phyloP scores from a whole-genome alignment of 352 stramenopile genomes.

The Halophytophthora polymorphica region DNA sequence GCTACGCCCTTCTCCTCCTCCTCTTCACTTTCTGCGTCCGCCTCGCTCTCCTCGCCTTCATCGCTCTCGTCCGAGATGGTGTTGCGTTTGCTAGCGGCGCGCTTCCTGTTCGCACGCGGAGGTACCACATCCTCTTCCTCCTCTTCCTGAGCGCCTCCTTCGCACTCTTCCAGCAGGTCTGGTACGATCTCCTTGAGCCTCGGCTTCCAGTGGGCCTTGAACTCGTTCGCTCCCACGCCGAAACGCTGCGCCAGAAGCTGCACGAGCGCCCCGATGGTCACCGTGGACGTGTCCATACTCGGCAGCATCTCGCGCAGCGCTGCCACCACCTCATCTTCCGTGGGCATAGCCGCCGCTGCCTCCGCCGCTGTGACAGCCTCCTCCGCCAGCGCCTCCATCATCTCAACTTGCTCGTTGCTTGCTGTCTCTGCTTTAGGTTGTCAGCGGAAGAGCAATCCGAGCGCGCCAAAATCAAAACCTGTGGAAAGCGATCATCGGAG shows the following conservation, averaged over 20 bases:
- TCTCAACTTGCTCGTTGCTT: constrained; percentile 3
- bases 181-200: constrained; percentile 45
- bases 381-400: constrained; percentile 30
- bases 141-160: constrained; percentile 14
- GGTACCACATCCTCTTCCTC: constrained; percentile 28
- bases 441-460: constrained; percentile 10
- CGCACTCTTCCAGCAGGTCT: constrained; percentile 42
- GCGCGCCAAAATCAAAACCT: constrained; percentile 14
- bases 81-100: constrained; percentile 22
- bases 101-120: constrained; percentile 24
- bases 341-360: constrained; percentile 17
- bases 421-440: constrained; percentile 7
- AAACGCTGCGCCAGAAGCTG: constrained; percentile 50
- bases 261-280: constrained; percentile 49
- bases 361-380: not conserved
- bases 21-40: constrained; percentile 15
- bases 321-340: constrained; percentile 22
- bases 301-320: constrained; percentile 57
- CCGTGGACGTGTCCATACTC: constrained; percentile 44
- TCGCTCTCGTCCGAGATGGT: constrained; percentile 43
- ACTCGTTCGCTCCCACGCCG: constrained; percentile 31
- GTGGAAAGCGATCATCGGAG: constrained; percentile 2
- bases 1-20: constrained; percentile 16
- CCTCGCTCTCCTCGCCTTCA: constrained; percentile 33
- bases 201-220: constrained; percentile 48